phyloP scores from a whole-genome alignment of 768 basidiomycete genomes.

The Auriscalpium vulgare region DNA sequence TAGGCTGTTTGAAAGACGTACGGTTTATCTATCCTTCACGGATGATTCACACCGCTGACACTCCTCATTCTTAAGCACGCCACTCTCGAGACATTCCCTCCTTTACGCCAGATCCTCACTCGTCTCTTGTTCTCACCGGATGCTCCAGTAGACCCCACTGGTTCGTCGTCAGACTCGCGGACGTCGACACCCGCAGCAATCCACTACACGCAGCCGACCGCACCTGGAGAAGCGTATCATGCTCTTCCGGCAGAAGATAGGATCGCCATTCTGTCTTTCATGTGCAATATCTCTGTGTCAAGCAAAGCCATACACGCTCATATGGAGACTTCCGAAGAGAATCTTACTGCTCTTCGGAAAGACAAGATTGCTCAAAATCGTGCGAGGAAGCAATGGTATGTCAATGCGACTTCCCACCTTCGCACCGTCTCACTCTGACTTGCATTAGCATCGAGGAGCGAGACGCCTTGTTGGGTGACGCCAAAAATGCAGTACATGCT shows the following conservation, averaged over 20 bases:
- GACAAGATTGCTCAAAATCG: constrained; percentile 95
- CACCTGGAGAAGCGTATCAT: constrained; percentile 65
- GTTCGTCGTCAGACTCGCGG: constrained; percentile 37
- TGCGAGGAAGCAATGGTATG: constrained; percentile 81
- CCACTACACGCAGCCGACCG: constrained; percentile 34
- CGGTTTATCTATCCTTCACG: constrained; percentile 20
- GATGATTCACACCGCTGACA: background rate
- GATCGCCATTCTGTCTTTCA: constrained; percentile 77
- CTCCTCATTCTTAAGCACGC: constrained; percentile 52
- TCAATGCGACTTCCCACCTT: constrained; percentile 12
- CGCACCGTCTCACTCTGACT: constrained; percentile 3
- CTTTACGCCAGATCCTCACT: constrained; percentile 62
- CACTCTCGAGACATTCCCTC: constrained; percentile 62
- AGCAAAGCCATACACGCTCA: constrained; percentile 83
- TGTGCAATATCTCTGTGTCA: constrained; percentile 84
- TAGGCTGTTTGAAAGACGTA: constrained; percentile 87
- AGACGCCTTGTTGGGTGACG: constrained; percentile 50
- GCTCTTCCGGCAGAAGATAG: constrained; percentile 69
- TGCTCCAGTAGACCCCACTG: constrained; percentile 30
- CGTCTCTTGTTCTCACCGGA: constrained; percentile 68
- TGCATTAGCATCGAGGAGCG: constrained; percentile 62
- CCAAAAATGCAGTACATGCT: constrained; percentile 29
- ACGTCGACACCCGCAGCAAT: constrained; percentile 36
- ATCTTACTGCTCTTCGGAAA: constrained; percentile 87
- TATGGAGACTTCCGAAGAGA: constrained; percentile 86